These are phyloP conservation scores for Biscogniauxia marginata DNA, from an alignment of 2,329 filamentous ascomycete genomes.

Conservation along the genomic window DNA sequence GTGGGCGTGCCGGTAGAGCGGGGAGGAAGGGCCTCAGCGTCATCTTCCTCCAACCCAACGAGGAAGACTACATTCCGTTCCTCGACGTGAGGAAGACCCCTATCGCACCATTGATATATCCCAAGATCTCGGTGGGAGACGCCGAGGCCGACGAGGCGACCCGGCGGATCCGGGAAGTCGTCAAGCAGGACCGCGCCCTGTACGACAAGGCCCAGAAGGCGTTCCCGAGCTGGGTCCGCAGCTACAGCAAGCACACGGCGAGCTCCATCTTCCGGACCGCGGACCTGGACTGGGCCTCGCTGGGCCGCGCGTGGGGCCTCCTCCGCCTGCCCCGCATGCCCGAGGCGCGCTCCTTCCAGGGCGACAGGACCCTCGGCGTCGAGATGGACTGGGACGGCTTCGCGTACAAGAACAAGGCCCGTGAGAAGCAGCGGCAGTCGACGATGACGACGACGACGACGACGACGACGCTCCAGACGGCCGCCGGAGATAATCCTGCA, in stretches of 20 bases:
- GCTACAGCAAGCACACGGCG: constrained; percentile 88
- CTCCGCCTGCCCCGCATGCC: constrained; percentile 91
- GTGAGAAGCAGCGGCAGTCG: constrained; percentile 63
- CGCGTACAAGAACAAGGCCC: constrained; percentile 68
- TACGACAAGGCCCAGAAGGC: constrained; percentile 88
- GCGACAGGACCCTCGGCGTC: constrained; percentile 62
- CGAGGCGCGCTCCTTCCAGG: constrained; percentile 72
- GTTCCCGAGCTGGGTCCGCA: constrained; percentile 90
- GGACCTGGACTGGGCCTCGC: constrained; percentile 81
- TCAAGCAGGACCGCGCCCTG: constrained; percentile 53
- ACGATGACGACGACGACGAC: constrained; percentile 41
- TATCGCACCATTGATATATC: constrained; percentile 61
- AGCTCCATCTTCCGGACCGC: constrained; percentile 83
- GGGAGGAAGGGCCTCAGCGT: constrained; percentile 82
- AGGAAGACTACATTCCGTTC: constrained; percentile 89
- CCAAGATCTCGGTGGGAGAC: constrained; percentile 56
- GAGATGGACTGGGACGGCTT: constrained; percentile 67
- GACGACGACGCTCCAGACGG: constrained; percentile 37
- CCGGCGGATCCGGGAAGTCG: constrained; percentile 58
- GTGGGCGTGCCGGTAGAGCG: constrained; percentile 86
- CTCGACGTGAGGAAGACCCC: constrained; percentile 85
- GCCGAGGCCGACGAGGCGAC: constrained; percentile 59
- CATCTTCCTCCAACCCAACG: constrained; percentile 77
- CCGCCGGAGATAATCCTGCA: constrained; percentile 26
- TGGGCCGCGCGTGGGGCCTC: constrained; percentile 82